Conservation (phyloP, 1,284 basidiomycete species). For the Cutaneotrichosporon spelunceum region DNA sequence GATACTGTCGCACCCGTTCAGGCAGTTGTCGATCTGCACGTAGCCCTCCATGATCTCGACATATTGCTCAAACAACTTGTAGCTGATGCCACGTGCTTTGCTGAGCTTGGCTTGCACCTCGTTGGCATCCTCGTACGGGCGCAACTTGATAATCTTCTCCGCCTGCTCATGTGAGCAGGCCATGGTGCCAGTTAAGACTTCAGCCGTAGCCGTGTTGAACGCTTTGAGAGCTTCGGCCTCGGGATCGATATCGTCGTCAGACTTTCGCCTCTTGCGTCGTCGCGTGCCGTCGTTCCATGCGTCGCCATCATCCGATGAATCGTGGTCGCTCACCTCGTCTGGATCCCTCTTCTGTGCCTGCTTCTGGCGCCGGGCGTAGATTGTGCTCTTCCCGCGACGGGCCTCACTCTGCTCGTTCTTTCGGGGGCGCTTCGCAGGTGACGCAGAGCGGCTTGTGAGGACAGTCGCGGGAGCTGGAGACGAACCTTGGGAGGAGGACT, state of each 20-base stretch:
- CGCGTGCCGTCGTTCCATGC: slow-evolving; percentile 37
- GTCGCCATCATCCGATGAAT: slow-evolving; percentile 40
- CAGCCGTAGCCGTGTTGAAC: slow-evolving; percentile 73
- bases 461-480: neutral
- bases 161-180: slow-evolving; percentile 84
- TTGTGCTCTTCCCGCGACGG: slow-evolving; percentile 39
- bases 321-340: slow-evolving; percentile 52
- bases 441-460: neutral
- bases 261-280: slow-evolving; percentile 33
- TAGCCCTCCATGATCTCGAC: slow-evolving; percentile 85
- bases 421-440: slow-evolving; percentile 17
- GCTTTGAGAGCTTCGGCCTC: slow-evolving; percentile 67
- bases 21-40: slow-evolving; percentile 80
- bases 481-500: neutral
- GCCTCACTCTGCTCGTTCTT: slow-evolving; percentile 27
- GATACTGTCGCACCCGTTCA: slow-evolving; percentile 82
- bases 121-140: slow-evolving; percentile 75
- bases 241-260: slow-evolving; percentile 42
- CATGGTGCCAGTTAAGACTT: slow-evolving; percentile 80
- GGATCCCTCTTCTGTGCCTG: slow-evolving; percentile 53
- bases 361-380: slow-evolving; percentile 48
- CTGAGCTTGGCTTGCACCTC: slow-evolving; percentile 72
- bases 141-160: slow-evolving; percentile 68
- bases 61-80: slow-evolving; percentile 86
- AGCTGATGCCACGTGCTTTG: slow-evolving; percentile 88